These are phyloP conservation scores for Cytidiella melzeri DNA, from an alignment of 768 basidiomycete species.

Conservation along the genomic window DNA sequence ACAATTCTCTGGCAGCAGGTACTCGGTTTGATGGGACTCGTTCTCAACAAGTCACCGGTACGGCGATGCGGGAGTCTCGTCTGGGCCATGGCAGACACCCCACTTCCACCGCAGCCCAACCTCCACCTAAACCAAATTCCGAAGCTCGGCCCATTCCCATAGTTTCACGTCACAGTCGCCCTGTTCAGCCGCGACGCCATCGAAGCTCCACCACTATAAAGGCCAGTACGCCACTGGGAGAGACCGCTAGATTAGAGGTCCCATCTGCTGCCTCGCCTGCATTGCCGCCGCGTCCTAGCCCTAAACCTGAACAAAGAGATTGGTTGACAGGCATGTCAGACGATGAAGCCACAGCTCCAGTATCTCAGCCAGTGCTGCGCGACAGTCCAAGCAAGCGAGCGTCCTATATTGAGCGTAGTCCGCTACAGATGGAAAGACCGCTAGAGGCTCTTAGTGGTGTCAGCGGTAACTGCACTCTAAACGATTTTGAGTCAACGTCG, in stretches of 20 bases:
- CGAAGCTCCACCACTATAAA: slow-evolving; percentile 43
- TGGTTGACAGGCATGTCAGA: slow-evolving; percentile 74
- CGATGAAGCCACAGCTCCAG: slow-evolving; percentile 20
- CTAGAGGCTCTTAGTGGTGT: slow-evolving; percentile 24
- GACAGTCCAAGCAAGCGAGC: slow-evolving; percentile 70
- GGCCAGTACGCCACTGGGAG: slow-evolving; percentile 16
- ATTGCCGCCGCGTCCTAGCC: slow-evolving; percentile 22
- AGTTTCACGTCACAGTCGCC: slow-evolving; percentile 21
- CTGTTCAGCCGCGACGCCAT: slow-evolving; percentile 45
- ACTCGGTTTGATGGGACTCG: slow-evolving; percentile 39
- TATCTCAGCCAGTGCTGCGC: slow-evolving; percentile 45
- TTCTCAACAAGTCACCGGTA: slow-evolving; percentile 52
- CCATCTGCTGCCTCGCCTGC: slow-evolving; percentile 11
- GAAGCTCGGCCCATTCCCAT: background rate
- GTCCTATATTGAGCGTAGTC: slow-evolving; percentile 52
- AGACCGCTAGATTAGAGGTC: slow-evolving; percentile 10
- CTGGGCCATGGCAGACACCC: background rate
- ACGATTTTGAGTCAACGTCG: no score
- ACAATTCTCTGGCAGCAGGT: slow-evolving; percentile 1
- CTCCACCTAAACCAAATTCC: background rate
- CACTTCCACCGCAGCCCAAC: background rate
- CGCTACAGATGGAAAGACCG: slow-evolving; percentile 22
- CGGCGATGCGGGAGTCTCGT: slow-evolving; percentile 40
- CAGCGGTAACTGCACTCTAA: no score
- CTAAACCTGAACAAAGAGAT: slow-evolving; percentile 39